These are phyloP conservation scores for Metschnikowia proteae DNA, from an alignment of 805 yeast species.

Conservation along the genomic window DNA sequence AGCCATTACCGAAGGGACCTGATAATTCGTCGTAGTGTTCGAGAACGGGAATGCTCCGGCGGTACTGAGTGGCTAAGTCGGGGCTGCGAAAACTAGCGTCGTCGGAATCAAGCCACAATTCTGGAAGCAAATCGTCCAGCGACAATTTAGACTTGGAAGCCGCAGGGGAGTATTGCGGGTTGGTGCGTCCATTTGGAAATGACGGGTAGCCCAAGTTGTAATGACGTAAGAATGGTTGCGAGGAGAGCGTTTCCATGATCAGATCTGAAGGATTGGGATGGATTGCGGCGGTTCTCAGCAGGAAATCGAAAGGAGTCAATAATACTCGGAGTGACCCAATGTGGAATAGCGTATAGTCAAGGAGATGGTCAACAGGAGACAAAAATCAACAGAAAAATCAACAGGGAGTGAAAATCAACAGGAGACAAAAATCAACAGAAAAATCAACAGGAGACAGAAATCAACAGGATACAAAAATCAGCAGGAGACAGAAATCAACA, in stretches of 20 bases:
- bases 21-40: not conserved
- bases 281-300: too few relatives aligned
- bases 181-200: not conserved
- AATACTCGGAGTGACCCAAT: too few relatives aligned
- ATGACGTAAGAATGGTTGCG: not conserved
- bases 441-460: too few relatives aligned
- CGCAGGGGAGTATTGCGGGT: not conserved
- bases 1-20: not conserved
- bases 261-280: not conserved
- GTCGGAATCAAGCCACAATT: conserved; percentile 25
- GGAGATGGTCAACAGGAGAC: too few relatives aligned
- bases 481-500: too few relatives aligned
- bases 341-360: too few relatives aligned
- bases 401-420: too few relatives aligned
- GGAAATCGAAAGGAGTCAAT: too few relatives aligned
- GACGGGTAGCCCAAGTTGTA: not conserved
- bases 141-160: conserved; percentile 3
- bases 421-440: too few relatives aligned
- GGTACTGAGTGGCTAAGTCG: conserved; percentile 12
- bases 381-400: too few relatives aligned
- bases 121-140: conserved; percentile 31
- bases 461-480: too few relatives aligned
- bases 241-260: not conserved
- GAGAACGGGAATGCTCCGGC: not conserved
- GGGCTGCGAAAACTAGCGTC: not conserved